phyloP scores from a whole-genome alignment of 768 basidiomycete genomes.

The Podaxis rugospora region DNA sequence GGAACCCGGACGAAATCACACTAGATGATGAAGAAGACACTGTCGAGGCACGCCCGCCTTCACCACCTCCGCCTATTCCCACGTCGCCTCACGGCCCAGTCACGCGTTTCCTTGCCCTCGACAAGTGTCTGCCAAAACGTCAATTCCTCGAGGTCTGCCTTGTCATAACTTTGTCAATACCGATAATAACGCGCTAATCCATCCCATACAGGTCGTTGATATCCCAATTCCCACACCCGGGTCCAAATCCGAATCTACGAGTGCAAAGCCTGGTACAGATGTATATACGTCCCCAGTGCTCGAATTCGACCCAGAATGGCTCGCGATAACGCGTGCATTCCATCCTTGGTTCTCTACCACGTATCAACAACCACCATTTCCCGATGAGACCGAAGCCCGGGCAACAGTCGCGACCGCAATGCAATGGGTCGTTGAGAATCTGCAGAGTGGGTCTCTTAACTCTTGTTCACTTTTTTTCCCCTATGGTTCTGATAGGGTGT shows the following conservation, averaged over 20 bases:
- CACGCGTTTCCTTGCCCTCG: constrained; percentile 85
- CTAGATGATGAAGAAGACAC: constrained; percentile 44
- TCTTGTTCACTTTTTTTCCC: not conserved
- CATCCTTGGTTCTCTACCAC: constrained; percentile 68
- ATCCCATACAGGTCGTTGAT: constrained; percentile 59
- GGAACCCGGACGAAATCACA: constrained; percentile 50
- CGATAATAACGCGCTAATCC: not conserved
- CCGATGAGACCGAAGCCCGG: constrained; percentile 47
- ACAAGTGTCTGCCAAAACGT: constrained; percentile 78
- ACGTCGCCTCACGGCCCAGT: constrained; percentile 20
- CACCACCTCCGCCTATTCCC: constrained; percentile 10
- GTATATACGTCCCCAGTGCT: constrained; percentile 27
- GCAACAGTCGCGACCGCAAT: constrained; percentile 54
- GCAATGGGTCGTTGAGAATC: constrained; percentile 63
- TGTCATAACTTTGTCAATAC: not conserved
- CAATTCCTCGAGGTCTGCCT: constrained; percentile 73
- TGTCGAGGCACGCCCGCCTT: constrained; percentile 30
- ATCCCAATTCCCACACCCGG: constrained; percentile 24
- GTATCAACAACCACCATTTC: constrained; percentile 50
- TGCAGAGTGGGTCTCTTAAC: constrained; percentile 22
- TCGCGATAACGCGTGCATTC: constrained; percentile 87
- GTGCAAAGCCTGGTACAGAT: too few relatives aligned
- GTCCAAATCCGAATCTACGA: constrained; percentile 4
- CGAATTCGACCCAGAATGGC: constrained; percentile 87
- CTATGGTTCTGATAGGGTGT: not conserved